Base-by-base conservation (phyloP, 768 basidiomycete genomes). In the Mycena leptocephala region DNA sequence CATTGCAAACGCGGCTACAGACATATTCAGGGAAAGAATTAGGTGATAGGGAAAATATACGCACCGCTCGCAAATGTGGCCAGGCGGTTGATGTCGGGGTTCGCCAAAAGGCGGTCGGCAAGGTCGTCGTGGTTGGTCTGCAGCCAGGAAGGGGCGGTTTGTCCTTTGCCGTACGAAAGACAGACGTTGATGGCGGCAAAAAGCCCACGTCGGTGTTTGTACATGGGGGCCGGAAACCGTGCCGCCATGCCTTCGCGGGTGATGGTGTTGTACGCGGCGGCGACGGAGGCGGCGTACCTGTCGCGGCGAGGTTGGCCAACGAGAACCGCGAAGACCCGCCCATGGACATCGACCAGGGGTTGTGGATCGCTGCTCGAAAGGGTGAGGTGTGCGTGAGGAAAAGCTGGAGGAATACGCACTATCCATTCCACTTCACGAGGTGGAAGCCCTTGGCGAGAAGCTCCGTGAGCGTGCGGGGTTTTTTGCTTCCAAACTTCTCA, bases 1-100 rank as follows among this genome's bases (percentile, higher is more conserved):
- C 1, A 30, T 2, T 2, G 64, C 46, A 16, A 79, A 78, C 0
- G 58, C 26, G 20, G 70, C 72, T 76, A 20, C n/a, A 24, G 6
- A 9, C 10, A 4, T 4, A 8, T 9, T 32, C 2, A 30, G 55
- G 10, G 11, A 24, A 32, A 14, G 22, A 18, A 20, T 11, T 16
- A 20, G 28, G 7, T n/a, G 35, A 32, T 9, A 30, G 53, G 13
- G 22, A n/a, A 64, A 9, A 20, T 16, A 20, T 16, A 51, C 64
- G 11, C 22, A 51, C 64, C 64, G 22, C 32, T 20, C 10, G 64
- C 64, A 51, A 65, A 65, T 20, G 22, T 22, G n/a, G n/a, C n/a
- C n/a, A n/a, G n/a, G n/a, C n/a, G n/a, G n/a, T n/a, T n/a, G n/a
- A n/a, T n/a, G n/a, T 48, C 30, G 20, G 18, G 0, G 46, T 65